Evolutionary conservation across 495 filamentous ascomycete genomes (phyloP), one percentile per base, ranked within the genome.

Genomic region (Tuber aestivum): DNA sequence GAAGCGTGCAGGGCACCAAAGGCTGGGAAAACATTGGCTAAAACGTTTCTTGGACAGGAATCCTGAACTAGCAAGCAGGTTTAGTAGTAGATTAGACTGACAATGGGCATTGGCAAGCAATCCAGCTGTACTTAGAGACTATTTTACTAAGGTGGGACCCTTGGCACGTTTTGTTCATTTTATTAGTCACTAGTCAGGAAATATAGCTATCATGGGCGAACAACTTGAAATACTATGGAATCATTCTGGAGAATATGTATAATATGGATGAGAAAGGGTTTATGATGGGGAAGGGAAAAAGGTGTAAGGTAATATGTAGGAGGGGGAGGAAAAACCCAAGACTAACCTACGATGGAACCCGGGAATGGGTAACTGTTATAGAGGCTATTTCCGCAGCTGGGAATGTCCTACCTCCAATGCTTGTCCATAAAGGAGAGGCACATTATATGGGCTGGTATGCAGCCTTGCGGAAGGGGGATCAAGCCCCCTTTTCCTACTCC

Each of bases 401-500:
- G 21, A 27, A 20, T 18, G 37, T 61, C 32, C 41, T 77, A 41
- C 74, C 77, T 2, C 71, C 45, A 16, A 74, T 76, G 37, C 38
- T 72, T 23, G 72, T 79, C 69, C 45, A 76, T 69, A 70, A 73
- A 70, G 71, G 74, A 7, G 44, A 23, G 10, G 50, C n/a, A 23
- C 45, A 79, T 69, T 68, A 70, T 45, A 41, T 72, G 38, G 71
- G 74, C 3, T 79, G 74, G 74, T 70, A 79, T 69, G 27, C 48
- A 65, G 41, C n/a, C 10, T 48, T 75, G 12, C 21, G n/a, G 35
- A 23, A 21, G 2, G 16, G 23, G 18, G 71, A 75, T n/a, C 27
- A 32, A 18, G 70, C 68, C 41, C 65, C 50, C 20, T 72, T 77
- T 48, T 27, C 35, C 23, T 35, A 71, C 38, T 77, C 69, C 16